Evolutionary conservation across 2,329 filamentous ascomycete species (phyloP).

Genomic region (Ophiostoma piceae): DNA sequence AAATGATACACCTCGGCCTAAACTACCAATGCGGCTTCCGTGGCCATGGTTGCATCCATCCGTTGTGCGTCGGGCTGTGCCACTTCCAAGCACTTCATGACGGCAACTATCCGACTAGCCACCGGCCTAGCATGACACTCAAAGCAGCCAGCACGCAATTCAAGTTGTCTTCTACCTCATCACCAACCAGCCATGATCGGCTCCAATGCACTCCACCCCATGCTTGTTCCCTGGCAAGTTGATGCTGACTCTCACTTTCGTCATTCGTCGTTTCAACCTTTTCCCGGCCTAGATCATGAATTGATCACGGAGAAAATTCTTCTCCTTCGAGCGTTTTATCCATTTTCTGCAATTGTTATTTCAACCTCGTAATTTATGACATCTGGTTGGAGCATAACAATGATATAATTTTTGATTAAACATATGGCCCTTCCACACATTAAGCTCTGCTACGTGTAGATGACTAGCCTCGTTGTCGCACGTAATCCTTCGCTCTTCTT

Average conservation of each 20-base stretch:
- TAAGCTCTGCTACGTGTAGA: background rate
- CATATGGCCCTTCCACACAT: too few relatives aligned
- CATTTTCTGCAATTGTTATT: background rate
- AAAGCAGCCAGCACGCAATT: slow-evolving; percentile 73
- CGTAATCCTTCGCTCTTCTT: too few relatives aligned
- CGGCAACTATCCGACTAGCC: background rate
- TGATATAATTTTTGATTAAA: background rate
- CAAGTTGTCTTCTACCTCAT: slow-evolving; percentile 71
- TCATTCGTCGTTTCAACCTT: background rate
- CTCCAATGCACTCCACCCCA: background rate
- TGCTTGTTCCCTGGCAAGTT: background rate
- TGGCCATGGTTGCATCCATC: background rate
- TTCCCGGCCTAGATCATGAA: slow-evolving; percentile 41
- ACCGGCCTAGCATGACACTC: background rate
- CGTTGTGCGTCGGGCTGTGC: background rate
- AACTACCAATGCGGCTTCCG: background rate
- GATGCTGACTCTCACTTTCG: background rate
- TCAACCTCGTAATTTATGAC: background rate
- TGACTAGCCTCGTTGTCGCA: too few relatives aligned
- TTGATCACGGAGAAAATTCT: slow-evolving; percentile 52
- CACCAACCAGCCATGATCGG: background rate
- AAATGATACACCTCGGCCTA: background rate
- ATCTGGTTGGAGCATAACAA: background rate
- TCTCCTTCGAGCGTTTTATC: too few relatives aligned
- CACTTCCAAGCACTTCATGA: background rate